Conservation (phyloP, 768 basidiomycete genomes). For the Gyrodon lividus region DNA sequence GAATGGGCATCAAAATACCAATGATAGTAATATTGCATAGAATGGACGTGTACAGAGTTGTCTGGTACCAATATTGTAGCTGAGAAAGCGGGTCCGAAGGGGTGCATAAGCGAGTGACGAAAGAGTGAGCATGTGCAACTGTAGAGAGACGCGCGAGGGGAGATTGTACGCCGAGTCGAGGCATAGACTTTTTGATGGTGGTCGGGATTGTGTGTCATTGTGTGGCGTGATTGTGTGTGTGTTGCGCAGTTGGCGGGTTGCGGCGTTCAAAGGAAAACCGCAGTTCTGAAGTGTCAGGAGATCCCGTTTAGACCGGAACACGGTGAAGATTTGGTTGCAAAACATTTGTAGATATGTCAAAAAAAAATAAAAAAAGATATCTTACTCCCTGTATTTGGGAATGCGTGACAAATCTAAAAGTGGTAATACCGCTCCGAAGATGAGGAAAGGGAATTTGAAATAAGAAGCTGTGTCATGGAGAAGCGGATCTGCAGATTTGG, state of each 20-base stretch:
- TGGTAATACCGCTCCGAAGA: constrained; percentile 10
- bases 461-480: constrained; percentile 25
- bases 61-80: not conserved
- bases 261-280: not conserved
- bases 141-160: constrained; percentile 2
- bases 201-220: too few relatives aligned
- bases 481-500: constrained; percentile 34
- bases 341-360: too few relatives aligned
- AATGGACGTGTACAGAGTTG: not conserved
- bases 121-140: not conserved
- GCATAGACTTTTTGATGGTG: constrained; percentile 25
- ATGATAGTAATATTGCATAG: constrained; percentile 16
- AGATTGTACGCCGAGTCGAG: not conserved
- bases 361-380: too few relatives aligned
- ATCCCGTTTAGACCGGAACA: too few relatives aligned
- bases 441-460: constrained; percentile 26
- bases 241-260: not conserved
- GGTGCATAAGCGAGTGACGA: constrained; percentile 4
- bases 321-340: too few relatives aligned
- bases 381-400: too few relatives aligned
- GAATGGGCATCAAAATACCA: not conserved
- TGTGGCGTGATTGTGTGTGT: too few relatives aligned
- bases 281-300: too few relatives aligned
- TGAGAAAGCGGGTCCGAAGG: constrained; percentile 28
- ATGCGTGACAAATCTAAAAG: not conserved